Conservation (phyloP, 2,329 filamentous ascomycete genomes). For the Clonostachys sp. region DNA sequence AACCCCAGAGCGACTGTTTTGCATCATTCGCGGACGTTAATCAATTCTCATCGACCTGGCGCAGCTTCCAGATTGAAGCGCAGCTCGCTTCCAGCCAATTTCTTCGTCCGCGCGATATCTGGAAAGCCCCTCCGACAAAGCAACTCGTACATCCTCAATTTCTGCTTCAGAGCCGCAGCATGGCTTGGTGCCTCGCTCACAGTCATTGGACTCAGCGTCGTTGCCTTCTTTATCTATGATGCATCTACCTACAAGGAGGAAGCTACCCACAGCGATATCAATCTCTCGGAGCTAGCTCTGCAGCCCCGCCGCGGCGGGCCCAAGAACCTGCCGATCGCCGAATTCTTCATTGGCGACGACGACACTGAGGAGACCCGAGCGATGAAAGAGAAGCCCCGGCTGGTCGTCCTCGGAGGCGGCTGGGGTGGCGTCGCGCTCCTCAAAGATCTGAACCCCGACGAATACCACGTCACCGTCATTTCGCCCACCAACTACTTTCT, state of each 20-base stretch:
- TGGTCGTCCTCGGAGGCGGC: constrained; percentile 89
- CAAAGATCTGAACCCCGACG: constrained; percentile 83
- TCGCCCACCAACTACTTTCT: constrained; percentile 96
- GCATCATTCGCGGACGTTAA: constrained; percentile 4
- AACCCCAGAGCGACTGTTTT: background rate
- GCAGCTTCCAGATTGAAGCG: background rate
- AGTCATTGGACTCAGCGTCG: constrained; percentile 62
- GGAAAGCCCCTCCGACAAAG: constrained; percentile 46
- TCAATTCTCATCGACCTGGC: constrained; percentile 1
- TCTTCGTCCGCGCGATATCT: constrained; percentile 36
- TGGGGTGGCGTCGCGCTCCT: constrained; percentile 93
- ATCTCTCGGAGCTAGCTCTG: constrained; percentile 80
- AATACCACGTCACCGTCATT: constrained; percentile 94
- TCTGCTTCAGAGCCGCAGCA: constrained; percentile 62
- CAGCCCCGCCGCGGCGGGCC: constrained; percentile 79
- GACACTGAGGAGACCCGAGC: constrained; percentile 66
- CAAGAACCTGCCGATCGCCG: constrained; percentile 90
- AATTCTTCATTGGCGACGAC: constrained; percentile 84
- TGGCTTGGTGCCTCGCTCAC: constrained; percentile 67
- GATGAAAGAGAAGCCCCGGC: constrained; percentile 81
- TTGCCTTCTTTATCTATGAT: constrained; percentile 92
- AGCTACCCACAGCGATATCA: constrained; percentile 62
- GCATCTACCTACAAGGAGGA: constrained; percentile 82
- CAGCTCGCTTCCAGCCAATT: constrained; percentile 10
- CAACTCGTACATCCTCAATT: constrained; percentile 44